Percentiles rank a stretch among this genome's conserved stretches.
These are phyloP conservation scores for Copromyces sp. DNA, from an alignment of 495 filamentous ascomycete species.

Conservation along the genomic window DNA sequence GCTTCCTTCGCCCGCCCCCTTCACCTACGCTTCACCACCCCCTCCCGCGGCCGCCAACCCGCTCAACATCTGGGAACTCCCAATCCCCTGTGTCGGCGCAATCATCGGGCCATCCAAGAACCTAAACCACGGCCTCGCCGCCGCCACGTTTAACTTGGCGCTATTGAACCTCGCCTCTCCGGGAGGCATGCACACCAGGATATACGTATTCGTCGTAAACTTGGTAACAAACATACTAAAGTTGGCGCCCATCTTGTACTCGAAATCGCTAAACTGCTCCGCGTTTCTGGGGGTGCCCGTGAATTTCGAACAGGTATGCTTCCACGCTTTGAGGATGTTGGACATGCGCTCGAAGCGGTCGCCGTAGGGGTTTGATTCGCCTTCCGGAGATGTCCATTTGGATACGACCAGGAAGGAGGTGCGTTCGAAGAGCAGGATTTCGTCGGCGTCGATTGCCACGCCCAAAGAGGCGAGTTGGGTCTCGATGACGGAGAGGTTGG, in stretches of 20 bases:
- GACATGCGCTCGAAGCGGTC: conserved; percentile 91
- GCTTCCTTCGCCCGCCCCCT: neutral
- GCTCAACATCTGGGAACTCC: conserved; percentile 1
- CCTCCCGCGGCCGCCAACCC: neutral
- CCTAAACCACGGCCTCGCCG: conserved; percentile 72
- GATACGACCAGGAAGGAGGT: conserved; percentile 93
- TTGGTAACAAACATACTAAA: conserved; percentile 90
- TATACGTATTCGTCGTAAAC: conserved; percentile 93
- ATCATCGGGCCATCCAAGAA: conserved; percentile 35
- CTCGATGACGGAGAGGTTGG: conserved; percentile 85
- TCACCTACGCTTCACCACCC: neutral
- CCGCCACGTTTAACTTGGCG: conserved; percentile 77
- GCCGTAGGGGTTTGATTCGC: conserved; percentile 70
- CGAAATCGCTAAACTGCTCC: conserved; percentile 45
- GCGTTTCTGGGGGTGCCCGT: conserved; percentile 44
- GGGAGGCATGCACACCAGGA: conserved; percentile 80
- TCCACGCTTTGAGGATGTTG: conserved; percentile 96
- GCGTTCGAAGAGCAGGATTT: conserved; percentile 90
- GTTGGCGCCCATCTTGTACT: conserved; percentile 44
- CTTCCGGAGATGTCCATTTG: conserved; percentile 61
- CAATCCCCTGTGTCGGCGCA: neutral
- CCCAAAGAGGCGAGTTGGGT: conserved; percentile 68
- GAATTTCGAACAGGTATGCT: conserved; percentile 53
- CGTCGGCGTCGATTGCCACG: conserved; percentile 76
- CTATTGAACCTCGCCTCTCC: conserved; percentile 82